Base-by-base conservation (phyloP, 2,329 filamentous ascomycete genomes). In the Talaromyces piceae region DNA sequence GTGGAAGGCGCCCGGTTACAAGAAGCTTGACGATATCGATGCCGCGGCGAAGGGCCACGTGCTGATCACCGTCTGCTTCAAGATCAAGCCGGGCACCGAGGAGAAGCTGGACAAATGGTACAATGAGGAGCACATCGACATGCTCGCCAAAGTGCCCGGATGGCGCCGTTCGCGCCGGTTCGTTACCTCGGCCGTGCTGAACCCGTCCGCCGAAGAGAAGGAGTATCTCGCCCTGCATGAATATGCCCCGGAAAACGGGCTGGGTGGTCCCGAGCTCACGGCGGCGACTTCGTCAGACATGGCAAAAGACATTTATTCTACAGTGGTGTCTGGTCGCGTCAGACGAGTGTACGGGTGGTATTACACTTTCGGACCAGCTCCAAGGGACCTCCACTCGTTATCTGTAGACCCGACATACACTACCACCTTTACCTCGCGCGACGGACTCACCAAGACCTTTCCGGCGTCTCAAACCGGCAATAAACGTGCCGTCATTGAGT, bases 301-400 rank as follows among this genome's bases (percentile, higher is more conserved):
- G 79, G 72, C 76, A 13, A 73, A 75, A 2, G 75, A 82, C 46
- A 73, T 89, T 30, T 78, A 80, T 59, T 67, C 70, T 18, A 78
- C 82, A 28, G 76, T 81, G 12, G 77, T 88, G 9, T 77, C 74
- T 20, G 67, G 72, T 44, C 80, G 80, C 60, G 74, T 69, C 9
- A 75, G 81, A 41, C 77, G 86, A 16, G 75, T 76, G 0, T 93
- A 88, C 68, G 74, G 80, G 28, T 79, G 91, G 56, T 87, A 88
- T 66, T 91, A 93, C 67, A 83, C 85, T 9, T 94, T 95, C 61
- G 87, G 88, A 0, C 79, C 86, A 0, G 87, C 80, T 0, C 82
- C 87, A 0, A 78, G 87, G 22, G 85, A 91, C 57, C 73, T 91
- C 3, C 60, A 74, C 0, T 76, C 79, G 5, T 69, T 88, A 18